Percentiles rank a stretch among this genome's conserved stretches.
Evolutionary conservation across 352 stramenopile species (phyloP).

Genomic region (Elongisporangium prolatum): DNA sequence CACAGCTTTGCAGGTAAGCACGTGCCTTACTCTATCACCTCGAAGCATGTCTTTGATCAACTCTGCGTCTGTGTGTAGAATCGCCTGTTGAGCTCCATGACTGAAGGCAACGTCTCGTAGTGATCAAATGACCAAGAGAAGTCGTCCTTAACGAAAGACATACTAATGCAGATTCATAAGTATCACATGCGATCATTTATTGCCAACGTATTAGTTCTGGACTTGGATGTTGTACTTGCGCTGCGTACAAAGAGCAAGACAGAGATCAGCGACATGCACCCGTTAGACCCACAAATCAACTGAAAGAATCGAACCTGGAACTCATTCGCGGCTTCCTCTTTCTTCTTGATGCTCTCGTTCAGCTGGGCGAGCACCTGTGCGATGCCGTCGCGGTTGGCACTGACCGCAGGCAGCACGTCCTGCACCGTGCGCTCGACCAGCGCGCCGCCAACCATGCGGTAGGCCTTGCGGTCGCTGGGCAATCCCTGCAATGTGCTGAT

Average conservation of each 20-base stretch:
- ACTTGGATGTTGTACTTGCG: slow-evolving; percentile 85
- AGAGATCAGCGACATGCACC: background rate
- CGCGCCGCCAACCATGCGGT: slow-evolving; percentile 94
- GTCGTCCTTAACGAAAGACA: slow-evolving; percentile 2
- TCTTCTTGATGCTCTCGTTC: slow-evolving; percentile 78
- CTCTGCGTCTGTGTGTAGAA: slow-evolving; percentile 25
- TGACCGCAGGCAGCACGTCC: slow-evolving; percentile 93
- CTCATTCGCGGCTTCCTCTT: slow-evolving; percentile 76
- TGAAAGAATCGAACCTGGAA: slow-evolving; percentile 44
- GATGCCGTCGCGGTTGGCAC: slow-evolving; percentile 74
- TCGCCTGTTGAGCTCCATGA: slow-evolving; percentile 48
- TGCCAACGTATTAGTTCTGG: slow-evolving; percentile 43
- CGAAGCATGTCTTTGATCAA: background rate
- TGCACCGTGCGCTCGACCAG: slow-evolving; percentile 95
- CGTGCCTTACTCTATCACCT: background rate
- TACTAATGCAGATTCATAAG: background rate
- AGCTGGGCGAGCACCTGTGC: slow-evolving; percentile 70
- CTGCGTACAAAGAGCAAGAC: slow-evolving; percentile 18
- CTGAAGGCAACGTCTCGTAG: slow-evolving; percentile 16
- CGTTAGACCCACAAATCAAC: background rate
- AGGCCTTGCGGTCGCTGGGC: slow-evolving; percentile 83
- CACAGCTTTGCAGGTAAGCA: slow-evolving; percentile 58
- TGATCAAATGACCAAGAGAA: too few relatives aligned
- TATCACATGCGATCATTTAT: background rate
- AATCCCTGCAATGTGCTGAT: slow-evolving; percentile 75